Conservation (phyloP, 1,139 yeast species). For the Lodderomyces oxycetoniae region DNA sequence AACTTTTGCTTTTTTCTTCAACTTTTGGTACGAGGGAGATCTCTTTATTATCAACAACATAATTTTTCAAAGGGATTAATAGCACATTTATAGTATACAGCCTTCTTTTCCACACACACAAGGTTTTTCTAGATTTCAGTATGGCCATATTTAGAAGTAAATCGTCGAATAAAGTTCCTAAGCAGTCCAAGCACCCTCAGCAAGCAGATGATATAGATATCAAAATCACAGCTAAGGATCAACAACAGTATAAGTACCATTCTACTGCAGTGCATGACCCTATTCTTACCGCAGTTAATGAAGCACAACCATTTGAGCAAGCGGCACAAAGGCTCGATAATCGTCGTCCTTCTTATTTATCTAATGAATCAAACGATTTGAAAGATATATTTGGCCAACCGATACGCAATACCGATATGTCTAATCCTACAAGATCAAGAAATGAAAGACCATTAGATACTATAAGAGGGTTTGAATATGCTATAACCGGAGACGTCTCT, state of each 20-base stretch:
- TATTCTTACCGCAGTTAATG: constrained; percentile 83
- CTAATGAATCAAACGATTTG: constrained; percentile 43
- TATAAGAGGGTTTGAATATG: constrained; percentile 84
- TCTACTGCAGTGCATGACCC: constrained; percentile 75
- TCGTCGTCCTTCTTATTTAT: constrained; percentile 36
- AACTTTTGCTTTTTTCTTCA: not conserved
- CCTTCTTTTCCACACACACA: no score
- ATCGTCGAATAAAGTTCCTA: constrained; percentile 16
- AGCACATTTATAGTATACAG: no score
- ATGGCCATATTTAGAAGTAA: constrained; percentile 44
- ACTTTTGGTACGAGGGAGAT: no score
- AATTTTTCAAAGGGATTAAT: no score
- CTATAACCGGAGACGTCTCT: constrained; percentile 80
- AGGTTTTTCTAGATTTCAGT: not conserved
- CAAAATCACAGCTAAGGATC: constrained; percentile 31
- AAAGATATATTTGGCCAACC: constrained; percentile 82
- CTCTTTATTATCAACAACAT: no score
- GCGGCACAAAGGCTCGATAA: constrained; percentile 39
- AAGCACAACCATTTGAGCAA: constrained; percentile 93
- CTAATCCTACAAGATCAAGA: constrained; percentile 87
- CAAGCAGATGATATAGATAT: constrained; percentile 24
- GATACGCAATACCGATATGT: constrained; percentile 71
- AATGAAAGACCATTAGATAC: constrained; percentile 97
- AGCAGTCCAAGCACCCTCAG: constrained; percentile 8
- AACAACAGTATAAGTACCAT: constrained; percentile 45